Evolutionary conservation across 805 yeast genomes (phyloP).

Genomic region (Saturnispora dispora): DNA sequence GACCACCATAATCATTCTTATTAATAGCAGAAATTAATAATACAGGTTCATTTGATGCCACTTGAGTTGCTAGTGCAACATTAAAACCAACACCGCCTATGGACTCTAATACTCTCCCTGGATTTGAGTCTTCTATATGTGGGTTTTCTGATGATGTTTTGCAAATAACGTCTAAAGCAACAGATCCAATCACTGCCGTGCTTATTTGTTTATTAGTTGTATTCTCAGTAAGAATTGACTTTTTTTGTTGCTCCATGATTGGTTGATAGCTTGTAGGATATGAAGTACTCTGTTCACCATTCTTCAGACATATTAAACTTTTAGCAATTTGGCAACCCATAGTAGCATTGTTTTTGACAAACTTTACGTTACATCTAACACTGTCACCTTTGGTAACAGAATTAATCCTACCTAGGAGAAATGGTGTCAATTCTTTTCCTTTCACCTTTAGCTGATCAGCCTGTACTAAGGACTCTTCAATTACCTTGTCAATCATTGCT

Average conservation of each 20-base stretch:
- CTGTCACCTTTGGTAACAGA: constrained; percentile 61
- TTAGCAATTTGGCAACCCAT: constrained; percentile 61
- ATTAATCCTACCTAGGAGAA: constrained; percentile 55
- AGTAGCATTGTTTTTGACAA: constrained; percentile 69
- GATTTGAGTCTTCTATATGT: constrained; percentile 56
- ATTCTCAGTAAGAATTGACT: background rate
- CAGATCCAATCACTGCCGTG: constrained; percentile 56
- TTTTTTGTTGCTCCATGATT: background rate
- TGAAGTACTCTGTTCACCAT: background rate
- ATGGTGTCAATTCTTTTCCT: constrained; percentile 80
- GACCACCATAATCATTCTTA: constrained; percentile 43
- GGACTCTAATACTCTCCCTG: constrained; percentile 43
- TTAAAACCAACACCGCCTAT: constrained; percentile 86
- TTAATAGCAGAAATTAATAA: constrained; percentile 52
- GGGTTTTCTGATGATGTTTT: constrained; percentile 26
- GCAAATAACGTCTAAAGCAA: constrained; percentile 68
- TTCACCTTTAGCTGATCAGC: constrained; percentile 44
- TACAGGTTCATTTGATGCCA: constrained; percentile 20
- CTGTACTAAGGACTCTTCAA: constrained; percentile 46
- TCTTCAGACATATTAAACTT: constrained; percentile 34
- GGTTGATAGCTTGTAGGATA: background rate
- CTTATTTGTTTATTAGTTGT: background rate
- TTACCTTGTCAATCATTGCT: constrained; percentile 42
- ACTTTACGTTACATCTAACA: constrained; percentile 59
- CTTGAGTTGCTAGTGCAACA: constrained; percentile 47